Base-by-base conservation (phyloP, 2,329 filamentous ascomycete species). In the Diaporthe ilicicola region DNA sequence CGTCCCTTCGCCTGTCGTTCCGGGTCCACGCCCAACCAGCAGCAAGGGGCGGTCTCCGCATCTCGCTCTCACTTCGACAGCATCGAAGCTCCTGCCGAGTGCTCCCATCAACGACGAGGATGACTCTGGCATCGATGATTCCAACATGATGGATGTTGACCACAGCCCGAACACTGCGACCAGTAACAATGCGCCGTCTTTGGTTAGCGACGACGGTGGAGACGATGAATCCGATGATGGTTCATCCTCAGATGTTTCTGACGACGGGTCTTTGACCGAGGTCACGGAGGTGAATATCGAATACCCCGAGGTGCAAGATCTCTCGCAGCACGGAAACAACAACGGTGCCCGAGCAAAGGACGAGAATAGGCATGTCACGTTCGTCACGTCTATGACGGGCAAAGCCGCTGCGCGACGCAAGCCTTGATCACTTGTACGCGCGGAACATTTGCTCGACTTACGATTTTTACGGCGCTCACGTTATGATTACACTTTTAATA, bases 151-250 rank as follows among this genome's bases (percentile, higher is more conserved):
- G 77, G 88, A 90, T 68, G 84, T 85, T 56, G 89, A 93, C 67
- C 81, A 93, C 70, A 93, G 91, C 76, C 92, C 92, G 6, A 90
- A 90, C 76, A 92, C 91, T 0, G 82, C 91, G 54, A 86, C 91
- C 64, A 92, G 91, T 79, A 94, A 94, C 80, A 93, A 93, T 74
- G 92, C 93, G 10, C 93, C 93, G 27, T 94, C 92, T 76, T 86
- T 95, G 61, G 92, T 94, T 77, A 94, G 92, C 81, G 93, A 95
- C 80, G 92, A 94, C 77, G 91, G 92, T 75, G 92, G 94, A 78
- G 93, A 92, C 76, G 92, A 93, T 75, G 91, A 92, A 69, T 93
- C 91, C 1, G 90, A 92, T 70, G 89, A 90, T 71, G 87, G 85
- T 55, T 92, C 89, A 4, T 87, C 86, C 53, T 91, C 89, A 5